Conservation (phyloP, 2,329 filamentous ascomycete species). For the Leptographium procerum region DNA sequence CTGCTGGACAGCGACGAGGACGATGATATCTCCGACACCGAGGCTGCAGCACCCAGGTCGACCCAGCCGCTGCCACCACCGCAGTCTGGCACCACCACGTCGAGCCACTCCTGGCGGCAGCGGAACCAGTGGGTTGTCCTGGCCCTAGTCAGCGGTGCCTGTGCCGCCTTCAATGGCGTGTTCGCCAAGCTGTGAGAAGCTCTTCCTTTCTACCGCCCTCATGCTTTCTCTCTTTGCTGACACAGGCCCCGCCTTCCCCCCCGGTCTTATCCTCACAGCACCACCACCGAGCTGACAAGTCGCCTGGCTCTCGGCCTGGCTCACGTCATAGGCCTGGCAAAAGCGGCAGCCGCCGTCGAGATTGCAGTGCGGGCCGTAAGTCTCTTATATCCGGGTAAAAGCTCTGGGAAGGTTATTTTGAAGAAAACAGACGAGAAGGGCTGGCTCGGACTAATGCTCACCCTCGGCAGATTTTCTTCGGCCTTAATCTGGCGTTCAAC, state of each 20-base stretch:
- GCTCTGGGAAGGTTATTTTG: too few species aligned
- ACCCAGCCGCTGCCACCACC: background rate
- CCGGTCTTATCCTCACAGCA: conserved; percentile 25
- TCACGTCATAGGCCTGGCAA: conserved; percentile 28
- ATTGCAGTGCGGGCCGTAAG: conserved; percentile 37
- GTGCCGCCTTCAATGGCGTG: conserved; percentile 70
- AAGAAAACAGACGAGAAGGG: background rate
- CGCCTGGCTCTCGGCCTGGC: conserved; percentile 35
- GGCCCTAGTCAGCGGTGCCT: conserved; percentile 63
- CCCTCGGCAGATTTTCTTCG: conserved; percentile 53
- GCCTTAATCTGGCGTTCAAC: conserved; percentile 63
- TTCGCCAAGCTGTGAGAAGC: conserved; percentile 65
- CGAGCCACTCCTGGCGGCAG: conserved; percentile 13
- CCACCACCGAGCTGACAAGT: conserved; percentile 44
- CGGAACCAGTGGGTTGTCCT: conserved; percentile 51
- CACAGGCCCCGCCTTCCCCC: background rate
- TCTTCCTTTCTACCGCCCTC: conserved; percentile 9
- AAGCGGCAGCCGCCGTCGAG: conserved; percentile 33
- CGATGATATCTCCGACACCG: background rate
- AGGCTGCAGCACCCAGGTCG: background rate
- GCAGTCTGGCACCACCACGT: background rate
- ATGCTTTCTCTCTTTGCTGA: background rate
- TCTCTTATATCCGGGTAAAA: too few species aligned
- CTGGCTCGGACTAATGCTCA: background rate
- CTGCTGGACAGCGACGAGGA: background rate